Percentiles rank a stretch among this genome's conserved stretches.
Conservation (phyloP, 306 rosid genomes). For the Glycyrrhiza uralensis region DNA sequence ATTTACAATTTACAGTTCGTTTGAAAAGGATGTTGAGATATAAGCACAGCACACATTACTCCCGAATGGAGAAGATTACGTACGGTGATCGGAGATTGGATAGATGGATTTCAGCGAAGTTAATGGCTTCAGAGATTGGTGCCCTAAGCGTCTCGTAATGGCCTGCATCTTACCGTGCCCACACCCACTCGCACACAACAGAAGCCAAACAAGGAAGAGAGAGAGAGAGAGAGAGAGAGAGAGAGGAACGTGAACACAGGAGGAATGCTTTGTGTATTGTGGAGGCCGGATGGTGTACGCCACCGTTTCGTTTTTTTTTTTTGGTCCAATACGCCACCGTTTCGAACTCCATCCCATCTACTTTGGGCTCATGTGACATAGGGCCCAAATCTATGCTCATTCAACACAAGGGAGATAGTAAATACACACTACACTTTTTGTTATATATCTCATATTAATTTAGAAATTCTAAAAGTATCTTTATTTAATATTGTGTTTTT, state of each 20-base stretch:
- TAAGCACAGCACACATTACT: neutral
- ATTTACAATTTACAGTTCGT: neutral
- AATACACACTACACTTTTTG: too few species aligned
- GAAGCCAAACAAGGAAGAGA: neutral
- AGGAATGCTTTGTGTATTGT: neutral
- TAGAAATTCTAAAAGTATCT: too few species aligned
- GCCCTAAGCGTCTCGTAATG: slow-evolving; percentile 66
- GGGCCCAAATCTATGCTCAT: slow-evolving; percentile 10
- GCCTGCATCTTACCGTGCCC: slow-evolving; percentile 73
- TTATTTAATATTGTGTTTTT: too few species aligned
- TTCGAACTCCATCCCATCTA: neutral
- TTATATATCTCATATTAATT: too few species aligned
- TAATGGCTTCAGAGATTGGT: slow-evolving; percentile 48
- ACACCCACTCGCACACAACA: neutral
- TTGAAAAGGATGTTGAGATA: neutral
- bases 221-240: neutral
- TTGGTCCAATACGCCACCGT: neutral
- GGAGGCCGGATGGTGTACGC: slow-evolving; percentile 2
- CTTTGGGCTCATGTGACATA: neutral
- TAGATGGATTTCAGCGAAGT: slow-evolving; percentile 47
- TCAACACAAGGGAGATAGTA: too few species aligned
- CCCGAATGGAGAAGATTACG: slow-evolving; percentile 29
- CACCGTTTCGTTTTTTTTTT: neutral
- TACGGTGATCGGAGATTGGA: slow-evolving; percentile 67
- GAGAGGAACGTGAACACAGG: neutral